phyloP scores from a whole-genome alignment of 2,329 filamentous ascomycete species.

The Exophiala dermatitidis region DNA sequence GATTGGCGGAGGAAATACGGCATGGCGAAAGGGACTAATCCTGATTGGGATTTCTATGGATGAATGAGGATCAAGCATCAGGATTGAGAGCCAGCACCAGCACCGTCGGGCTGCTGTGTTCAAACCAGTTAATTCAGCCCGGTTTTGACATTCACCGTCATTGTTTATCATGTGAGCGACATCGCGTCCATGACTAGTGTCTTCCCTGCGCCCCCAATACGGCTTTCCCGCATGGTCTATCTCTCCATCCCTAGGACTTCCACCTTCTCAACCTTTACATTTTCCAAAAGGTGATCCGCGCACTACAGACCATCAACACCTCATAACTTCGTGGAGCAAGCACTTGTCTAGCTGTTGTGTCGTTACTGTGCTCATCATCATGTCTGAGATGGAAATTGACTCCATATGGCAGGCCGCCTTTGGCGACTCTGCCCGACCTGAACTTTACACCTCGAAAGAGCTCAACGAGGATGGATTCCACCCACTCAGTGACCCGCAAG shows the following conservation, averaged over 20 bases:
- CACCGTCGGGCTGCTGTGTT: neutral
- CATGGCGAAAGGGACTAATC: too few relatives aligned
- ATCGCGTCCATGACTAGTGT: neutral
- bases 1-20: neutral
- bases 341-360: neutral
- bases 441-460: constrained; percentile 20
- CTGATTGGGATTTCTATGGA: neutral
- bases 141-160: neutral
- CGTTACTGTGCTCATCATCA: neutral
- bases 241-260: neutral
- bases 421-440: constrained; percentile 19
- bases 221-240: neutral
- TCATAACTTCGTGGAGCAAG: constrained; percentile 6
- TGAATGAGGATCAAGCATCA: neutral
- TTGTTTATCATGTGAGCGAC: neutral
- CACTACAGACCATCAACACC: constrained; percentile 1
- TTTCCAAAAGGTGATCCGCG: neutral
- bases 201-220: neutral
- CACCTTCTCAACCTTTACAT: neutral
- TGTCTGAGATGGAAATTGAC: constrained; percentile 17
- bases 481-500: constrained; percentile 22
- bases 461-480: constrained; percentile 23
- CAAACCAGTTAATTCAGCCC: neutral
- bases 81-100: neutral
- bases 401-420: constrained; percentile 23